Evolutionary conservation across 192 early-diverging fungal genomes (phyloP), one percentile per base, ranked within the genome.

Genomic region (Linnemannia schmuckeri): DNA sequence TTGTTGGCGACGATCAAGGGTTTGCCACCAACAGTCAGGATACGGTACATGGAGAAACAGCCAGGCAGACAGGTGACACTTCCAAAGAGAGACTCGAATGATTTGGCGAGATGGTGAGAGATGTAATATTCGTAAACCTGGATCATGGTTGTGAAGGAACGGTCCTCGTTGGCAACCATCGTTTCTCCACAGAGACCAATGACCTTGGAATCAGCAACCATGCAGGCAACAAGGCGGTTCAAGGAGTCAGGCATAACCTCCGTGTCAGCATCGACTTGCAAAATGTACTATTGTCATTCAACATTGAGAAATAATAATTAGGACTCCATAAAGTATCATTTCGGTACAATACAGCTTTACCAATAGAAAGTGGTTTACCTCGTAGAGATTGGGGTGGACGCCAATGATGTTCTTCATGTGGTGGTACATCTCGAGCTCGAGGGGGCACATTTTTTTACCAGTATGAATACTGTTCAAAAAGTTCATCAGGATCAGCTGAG

Each of bases 191-290:
- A 98, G 37, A 97, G 92, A 38, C 97, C 98, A 83, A 96, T 94
- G 79, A 98, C 95, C 89, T 96, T 95, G 71, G 92, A 91, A 88
- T 99, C 97, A 80, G 96, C 93, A 22, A 94, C 93, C 95, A 98
- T 96, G 72, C 94, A 91, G 6, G 97, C 95, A 10, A 99, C 93
- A 90, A 99, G 91, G 40, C 95, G 95, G 77, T 97, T 96, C 44
- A 99, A 90, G 27, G 97, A 95, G 82, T 98, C 96, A 1, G 94
- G 92, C 89, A 92, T 93, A 37, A 97, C 97, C 42, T 95, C 94
- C 0, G 98, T 99, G 84, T 99, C 98, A 40, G 98, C 97, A 90
- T 99, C 98, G n/a, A 99, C 95, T 95, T 97, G 97, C 77, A 99
- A 93, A 77, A 97, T 93, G 87, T 94, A 98, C 91, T 99, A 97